A percentile compares a stretch with the other conserved stretches of the same genome.
phyloP scores from a whole-genome alignment of 2,329 filamentous ascomycete species.

The Rhexocercosporidium sp. region DNA sequence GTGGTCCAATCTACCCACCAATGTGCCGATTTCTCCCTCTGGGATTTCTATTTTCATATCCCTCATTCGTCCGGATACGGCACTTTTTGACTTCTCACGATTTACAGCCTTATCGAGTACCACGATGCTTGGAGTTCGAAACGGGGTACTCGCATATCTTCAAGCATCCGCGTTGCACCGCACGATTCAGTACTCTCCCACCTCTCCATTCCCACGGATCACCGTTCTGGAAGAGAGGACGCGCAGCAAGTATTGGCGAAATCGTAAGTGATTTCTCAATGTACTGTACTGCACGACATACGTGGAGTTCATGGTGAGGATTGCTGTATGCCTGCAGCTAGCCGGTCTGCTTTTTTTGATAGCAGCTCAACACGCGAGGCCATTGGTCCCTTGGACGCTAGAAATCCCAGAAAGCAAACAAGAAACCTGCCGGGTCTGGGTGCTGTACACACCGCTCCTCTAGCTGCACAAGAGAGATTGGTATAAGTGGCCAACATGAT shows the following conservation, averaged over 20 bases:
- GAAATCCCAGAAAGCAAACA: background rate
- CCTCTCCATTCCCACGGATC: background rate
- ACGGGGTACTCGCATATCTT: background rate
- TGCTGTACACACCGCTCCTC: slow-evolving; percentile 9
- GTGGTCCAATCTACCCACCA: background rate
- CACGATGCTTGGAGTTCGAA: background rate
- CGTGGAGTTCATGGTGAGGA: slow-evolving; percentile 4
- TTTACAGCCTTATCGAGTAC: too few species aligned
- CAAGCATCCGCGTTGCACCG: background rate
- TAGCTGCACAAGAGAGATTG: background rate
- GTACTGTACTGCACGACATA: background rate
- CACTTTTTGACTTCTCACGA: background rate
- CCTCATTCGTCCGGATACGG: background rate
- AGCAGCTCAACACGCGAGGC: background rate
- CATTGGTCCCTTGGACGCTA: background rate
- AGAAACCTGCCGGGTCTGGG: background rate
- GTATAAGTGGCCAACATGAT: background rate
- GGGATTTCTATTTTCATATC: background rate
- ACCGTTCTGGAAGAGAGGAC: background rate
- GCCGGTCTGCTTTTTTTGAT: background rate
- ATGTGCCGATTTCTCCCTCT: background rate
- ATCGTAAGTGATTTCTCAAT: background rate
- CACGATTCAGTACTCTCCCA: slow-evolving; percentile 2
- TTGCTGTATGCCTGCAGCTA: background rate
- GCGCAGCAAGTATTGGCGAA: background rate